Evolutionary conservation across 2,329 filamentous ascomycete species (phyloP).

Genomic region (Endoconidiophora laricicola): DNA sequence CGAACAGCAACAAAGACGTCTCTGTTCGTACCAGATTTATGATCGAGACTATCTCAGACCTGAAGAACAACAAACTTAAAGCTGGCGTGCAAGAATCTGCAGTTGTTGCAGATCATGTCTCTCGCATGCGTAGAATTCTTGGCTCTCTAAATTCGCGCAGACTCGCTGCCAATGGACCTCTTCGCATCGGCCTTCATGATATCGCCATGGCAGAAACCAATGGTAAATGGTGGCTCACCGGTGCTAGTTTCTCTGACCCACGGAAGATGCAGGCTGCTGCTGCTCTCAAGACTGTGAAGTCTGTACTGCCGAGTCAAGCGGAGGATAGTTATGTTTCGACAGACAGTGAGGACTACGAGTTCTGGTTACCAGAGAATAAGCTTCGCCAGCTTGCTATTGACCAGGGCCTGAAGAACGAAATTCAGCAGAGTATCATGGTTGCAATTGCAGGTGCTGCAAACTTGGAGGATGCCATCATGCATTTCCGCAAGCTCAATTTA

Average conservation of each 20-base stretch:
- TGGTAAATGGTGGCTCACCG: slow-evolving; percentile 97
- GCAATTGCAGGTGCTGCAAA: slow-evolving; percentile 75
- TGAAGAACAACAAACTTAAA: slow-evolving; percentile 88
- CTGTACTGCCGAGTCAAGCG: neutral
- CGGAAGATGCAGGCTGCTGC: slow-evolving; percentile 14
- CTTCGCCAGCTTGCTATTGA: slow-evolving; percentile 51
- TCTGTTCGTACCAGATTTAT: slow-evolving; percentile 90
- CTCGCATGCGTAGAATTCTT: slow-evolving; percentile 75
- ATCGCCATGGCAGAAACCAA: slow-evolving; percentile 69
- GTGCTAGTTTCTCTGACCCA: slow-evolving; percentile 59
- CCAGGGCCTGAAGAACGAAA: slow-evolving; percentile 73
- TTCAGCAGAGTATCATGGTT: slow-evolving; percentile 82
- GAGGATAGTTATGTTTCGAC: slow-evolving; percentile 17
- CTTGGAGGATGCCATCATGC: slow-evolving; percentile 65
- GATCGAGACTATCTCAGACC: slow-evolving; percentile 86
- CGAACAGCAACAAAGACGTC: slow-evolving; percentile 50
- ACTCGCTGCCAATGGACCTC: slow-evolving; percentile 62
- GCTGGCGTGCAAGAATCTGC: slow-evolving; percentile 52
- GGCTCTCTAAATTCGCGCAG: slow-evolving; percentile 51
- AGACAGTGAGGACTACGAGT: slow-evolving; percentile 31
- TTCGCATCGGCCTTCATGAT: slow-evolving; percentile 67
- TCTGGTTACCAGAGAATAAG: slow-evolving; percentile 46
- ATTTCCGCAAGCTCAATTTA: slow-evolving; percentile 64
- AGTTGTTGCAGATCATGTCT: slow-evolving; percentile 64
- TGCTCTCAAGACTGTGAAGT: neutral